Evolutionary conservation across 495 filamentous ascomycete species (phyloP).

Genomic region (Penicillium cinerascens): DNA sequence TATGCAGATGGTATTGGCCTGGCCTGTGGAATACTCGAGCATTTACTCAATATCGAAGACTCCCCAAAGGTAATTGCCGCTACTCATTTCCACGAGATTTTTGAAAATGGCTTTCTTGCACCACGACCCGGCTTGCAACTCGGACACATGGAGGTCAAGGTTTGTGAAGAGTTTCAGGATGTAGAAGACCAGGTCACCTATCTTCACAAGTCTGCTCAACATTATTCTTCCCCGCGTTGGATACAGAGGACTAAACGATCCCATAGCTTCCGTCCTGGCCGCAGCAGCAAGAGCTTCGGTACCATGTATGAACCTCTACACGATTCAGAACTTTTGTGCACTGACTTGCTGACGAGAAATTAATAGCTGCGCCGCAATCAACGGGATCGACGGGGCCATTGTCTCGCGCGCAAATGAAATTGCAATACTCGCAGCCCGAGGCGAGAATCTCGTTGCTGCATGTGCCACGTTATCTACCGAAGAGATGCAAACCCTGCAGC

Average conservation of each 20-base stretch:
- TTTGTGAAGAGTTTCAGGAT: slow-evolving; percentile 57
- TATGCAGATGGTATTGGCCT: slow-evolving; percentile 74
- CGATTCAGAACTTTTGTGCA: background rate
- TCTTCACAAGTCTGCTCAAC: slow-evolving; percentile 65
- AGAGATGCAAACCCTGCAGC: slow-evolving; percentile 58
- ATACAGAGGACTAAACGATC: slow-evolving; percentile 8
- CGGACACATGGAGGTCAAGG: slow-evolving; percentile 83
- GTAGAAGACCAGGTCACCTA: slow-evolving; percentile 79
- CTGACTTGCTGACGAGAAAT: background rate
- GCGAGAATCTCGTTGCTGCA: slow-evolving; percentile 70
- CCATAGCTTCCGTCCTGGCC: slow-evolving; percentile 55
- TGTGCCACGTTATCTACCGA: slow-evolving; percentile 60
- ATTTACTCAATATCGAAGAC: slow-evolving; percentile 61
- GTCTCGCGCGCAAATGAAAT: slow-evolving; percentile 75
- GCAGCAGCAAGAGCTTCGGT: slow-evolving; percentile 79
- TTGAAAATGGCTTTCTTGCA: slow-evolving; percentile 67
- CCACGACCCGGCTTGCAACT: slow-evolving; percentile 59
- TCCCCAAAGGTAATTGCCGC: slow-evolving; percentile 80
- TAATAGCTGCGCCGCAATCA: slow-evolving; percentile 70
- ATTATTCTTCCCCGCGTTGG: background rate
- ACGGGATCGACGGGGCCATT: slow-evolving; percentile 70
- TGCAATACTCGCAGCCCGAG: slow-evolving; percentile 61
- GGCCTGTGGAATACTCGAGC: slow-evolving; percentile 74
- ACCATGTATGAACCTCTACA: slow-evolving; percentile 49
- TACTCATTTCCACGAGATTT: slow-evolving; percentile 95